A percentile compares a stretch with the other conserved stretches of the same genome.
phyloP scores from a whole-genome alignment of 192 early-diverging fungal species.

The Nowakowskiella sp. region DNA sequence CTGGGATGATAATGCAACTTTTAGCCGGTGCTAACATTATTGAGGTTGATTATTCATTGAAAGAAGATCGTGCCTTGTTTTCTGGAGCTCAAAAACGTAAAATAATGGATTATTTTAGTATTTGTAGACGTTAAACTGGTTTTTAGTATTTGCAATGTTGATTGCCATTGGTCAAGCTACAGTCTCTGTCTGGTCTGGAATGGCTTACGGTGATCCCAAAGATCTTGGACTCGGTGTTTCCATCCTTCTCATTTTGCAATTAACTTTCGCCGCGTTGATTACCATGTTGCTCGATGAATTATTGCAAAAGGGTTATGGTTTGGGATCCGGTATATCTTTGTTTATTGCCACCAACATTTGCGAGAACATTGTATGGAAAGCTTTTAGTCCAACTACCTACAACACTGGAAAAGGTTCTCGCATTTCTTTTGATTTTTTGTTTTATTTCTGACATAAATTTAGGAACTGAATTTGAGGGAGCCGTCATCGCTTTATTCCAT shows the following conservation, averaged over 20 bases:
- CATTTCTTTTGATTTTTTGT: conserved; percentile 4
- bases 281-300: conserved; percentile 86
- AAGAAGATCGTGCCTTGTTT: conserved; percentile 87
- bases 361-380: conserved; percentile 91
- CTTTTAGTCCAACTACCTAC: conserved; percentile 78
- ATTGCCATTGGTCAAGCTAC: conserved; percentile 86
- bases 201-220: conserved; percentile 80
- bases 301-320: conserved; percentile 91
- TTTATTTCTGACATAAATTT: conserved; percentile 10
- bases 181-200: conserved; percentile 83
- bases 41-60: conserved; percentile 81
- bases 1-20: conserved; percentile 92
- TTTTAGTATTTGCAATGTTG: conserved; percentile 73
- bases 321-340: conserved; percentile 86
- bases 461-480: conserved; percentile 86
- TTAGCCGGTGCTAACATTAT: conserved; percentile 83
- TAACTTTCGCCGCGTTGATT: conserved; percentile 79
- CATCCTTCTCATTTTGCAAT: conserved; percentile 80
- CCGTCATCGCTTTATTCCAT: conserved; percentile 80
- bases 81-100: conserved; percentile 74
- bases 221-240: conserved; percentile 84
- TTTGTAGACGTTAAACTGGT: not conserved
- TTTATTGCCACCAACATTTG: conserved; percentile 93
- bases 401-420: conserved; percentile 73
- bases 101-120: not conserved